Evolutionary conservation across 164 flowering plant genomes (phyloP).

Genomic region (Annona squamosa): DNA sequence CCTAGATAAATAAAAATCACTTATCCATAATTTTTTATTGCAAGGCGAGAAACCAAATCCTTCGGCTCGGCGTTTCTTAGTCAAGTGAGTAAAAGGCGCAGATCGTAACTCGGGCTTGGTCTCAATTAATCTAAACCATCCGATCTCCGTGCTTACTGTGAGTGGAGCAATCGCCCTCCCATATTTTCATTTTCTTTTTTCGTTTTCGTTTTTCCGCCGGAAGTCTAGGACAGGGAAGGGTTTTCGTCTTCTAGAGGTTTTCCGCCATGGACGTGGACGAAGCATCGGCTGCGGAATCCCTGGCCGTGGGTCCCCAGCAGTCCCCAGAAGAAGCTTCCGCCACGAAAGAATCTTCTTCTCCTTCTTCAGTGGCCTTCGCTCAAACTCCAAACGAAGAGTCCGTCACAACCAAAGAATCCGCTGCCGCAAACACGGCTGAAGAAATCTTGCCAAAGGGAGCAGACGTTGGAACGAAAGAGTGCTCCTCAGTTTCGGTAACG

Average conservation of each 20-base stretch:
- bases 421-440: background rate
- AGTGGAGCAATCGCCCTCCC: too few species aligned
- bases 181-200: too few species aligned
- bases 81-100: too few species aligned
- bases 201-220: background rate
- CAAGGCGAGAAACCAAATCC: too few species aligned
- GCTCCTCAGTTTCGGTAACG: background rate
- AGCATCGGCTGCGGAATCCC: conserved; percentile 5
- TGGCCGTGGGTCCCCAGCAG: background rate
- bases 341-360: background rate
- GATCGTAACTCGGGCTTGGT: too few species aligned
- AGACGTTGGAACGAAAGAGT: background rate
- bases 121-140: too few species aligned
- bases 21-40: too few species aligned
- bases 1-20: too few species aligned
- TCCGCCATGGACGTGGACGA: conserved; percentile 5
- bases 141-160: too few species aligned
- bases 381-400: background rate
- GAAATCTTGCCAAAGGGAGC: background rate
- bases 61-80: too few species aligned
- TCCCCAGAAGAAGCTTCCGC: background rate
- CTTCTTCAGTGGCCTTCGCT: background rate
- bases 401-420: background rate
- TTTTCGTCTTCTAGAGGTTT: background rate
- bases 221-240: too few species aligned